phyloP scores from a whole-genome alignment of 2,329 filamentous ascomycete species.

The Penicillium polonicum region DNA sequence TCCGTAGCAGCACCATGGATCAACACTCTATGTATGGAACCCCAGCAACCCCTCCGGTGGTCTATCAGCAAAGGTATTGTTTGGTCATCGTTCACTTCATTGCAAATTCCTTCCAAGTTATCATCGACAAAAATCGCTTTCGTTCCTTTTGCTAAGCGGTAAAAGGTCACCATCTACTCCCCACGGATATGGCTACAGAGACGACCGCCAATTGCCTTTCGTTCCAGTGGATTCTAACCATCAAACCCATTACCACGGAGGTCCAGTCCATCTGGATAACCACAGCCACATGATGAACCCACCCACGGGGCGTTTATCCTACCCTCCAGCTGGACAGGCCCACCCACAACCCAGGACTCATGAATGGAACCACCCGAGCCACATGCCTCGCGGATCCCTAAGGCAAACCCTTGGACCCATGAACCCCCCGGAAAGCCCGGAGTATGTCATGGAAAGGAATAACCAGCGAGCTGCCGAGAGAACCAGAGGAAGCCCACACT shows the following conservation, averaged over 20 bases:
- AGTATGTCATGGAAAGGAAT: slow-evolving; percentile 39
- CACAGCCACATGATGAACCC: slow-evolving; percentile 32
- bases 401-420: slow-evolving; percentile 35
- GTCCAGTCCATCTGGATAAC: slow-evolving; percentile 27
- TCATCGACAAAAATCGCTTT: slow-evolving; percentile 11
- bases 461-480: slow-evolving; percentile 35
- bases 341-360: slow-evolving; percentile 32
- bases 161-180: slow-evolving; percentile 33
- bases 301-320: slow-evolving; percentile 28
- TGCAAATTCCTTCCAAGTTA: slow-evolving; percentile 6
- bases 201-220: slow-evolving; percentile 29
- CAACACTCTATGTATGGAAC: slow-evolving; percentile 33
- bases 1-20: slow-evolving; percentile 27
- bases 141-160: slow-evolving; percentile 27
- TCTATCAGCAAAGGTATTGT: slow-evolving; percentile 42
- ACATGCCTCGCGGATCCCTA: slow-evolving; percentile 32
- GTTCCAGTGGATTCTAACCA: slow-evolving; percentile 34
- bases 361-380: slow-evolving; percentile 36
- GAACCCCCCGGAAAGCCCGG: slow-evolving; percentile 34
- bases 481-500: slow-evolving; percentile 33
- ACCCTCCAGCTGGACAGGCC: slow-evolving; percentile 33
- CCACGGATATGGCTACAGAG: slow-evolving; percentile 30
- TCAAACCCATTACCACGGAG: slow-evolving; percentile 31
- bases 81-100: slow-evolving; percentile 11
- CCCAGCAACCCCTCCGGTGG: slow-evolving; percentile 29